Evolutionary conservation across 2,329 filamentous ascomycete genomes (phyloP).

Genomic region (Plenodomus lindquistii): DNA sequence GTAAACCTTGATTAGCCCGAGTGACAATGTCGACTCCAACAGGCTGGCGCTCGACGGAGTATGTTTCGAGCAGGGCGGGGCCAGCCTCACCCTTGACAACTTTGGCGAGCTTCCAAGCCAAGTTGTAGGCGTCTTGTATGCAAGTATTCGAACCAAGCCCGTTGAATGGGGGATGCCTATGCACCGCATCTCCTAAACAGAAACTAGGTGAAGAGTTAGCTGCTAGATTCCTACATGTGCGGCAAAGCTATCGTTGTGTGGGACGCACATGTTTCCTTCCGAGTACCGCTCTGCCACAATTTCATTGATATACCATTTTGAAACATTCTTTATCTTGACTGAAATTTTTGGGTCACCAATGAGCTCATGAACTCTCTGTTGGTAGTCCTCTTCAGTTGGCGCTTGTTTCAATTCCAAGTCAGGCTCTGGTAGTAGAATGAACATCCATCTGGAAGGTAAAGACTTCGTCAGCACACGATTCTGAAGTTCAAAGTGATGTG

Average conservation of each 20-base stretch:
- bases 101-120: slow-evolving; percentile 44
- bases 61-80: slow-evolving; percentile 27
- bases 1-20: slow-evolving; percentile 59
- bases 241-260: too few relatives aligned
- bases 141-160: slow-evolving; percentile 27
- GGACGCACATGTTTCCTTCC: background rate
- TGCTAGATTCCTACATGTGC: too few relatives aligned
- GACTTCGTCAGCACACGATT: background rate
- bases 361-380: slow-evolving; percentile 7
- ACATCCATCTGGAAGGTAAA: background rate
- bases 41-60: slow-evolving; percentile 37
- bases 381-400: background rate
- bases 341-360: slow-evolving; percentile 12
- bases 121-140: slow-evolving; percentile 43
- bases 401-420: background rate
- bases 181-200: slow-evolving; percentile 10
- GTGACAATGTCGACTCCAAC: slow-evolving; percentile 48
- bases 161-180: slow-evolving; percentile 19
- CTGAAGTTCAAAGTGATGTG: too few relatives aligned
- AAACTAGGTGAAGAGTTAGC: too few relatives aligned
- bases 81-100: slow-evolving; percentile 30
- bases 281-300: slow-evolving; percentile 7
- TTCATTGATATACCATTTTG: slow-evolving; percentile 16
- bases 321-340: slow-evolving; percentile 4
- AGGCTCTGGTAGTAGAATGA: background rate